Percentiles rank a stretch among this genome's conserved stretches.
Conservation (phyloP, 192 early-diverging fungal genomes). For the Spizellomyces punctatus region DNA sequence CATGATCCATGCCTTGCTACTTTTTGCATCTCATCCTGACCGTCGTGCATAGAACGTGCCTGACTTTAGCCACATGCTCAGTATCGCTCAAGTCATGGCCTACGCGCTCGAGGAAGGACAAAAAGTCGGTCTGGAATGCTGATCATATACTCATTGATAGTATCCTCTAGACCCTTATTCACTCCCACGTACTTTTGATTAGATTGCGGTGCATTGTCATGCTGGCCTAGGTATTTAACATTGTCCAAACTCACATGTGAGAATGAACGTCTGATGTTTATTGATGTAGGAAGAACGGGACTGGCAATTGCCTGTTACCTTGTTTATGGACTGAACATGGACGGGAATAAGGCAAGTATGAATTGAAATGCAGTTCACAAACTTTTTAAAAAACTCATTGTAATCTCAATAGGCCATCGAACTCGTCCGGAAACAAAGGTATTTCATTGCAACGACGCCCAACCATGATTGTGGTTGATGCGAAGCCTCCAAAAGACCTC, state of each 20-base stretch:
- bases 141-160: not conserved
- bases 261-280: too few relatives aligned
- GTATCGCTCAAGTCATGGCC: constrained; percentile 53
- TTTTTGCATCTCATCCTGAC: too few relatives aligned
- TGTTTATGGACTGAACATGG: constrained; percentile 37
- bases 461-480: too few relatives aligned
- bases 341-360: constrained; percentile 30
- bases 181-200: not conserved
- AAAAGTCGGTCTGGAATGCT: constrained; percentile 22
- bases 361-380: not conserved
- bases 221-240: constrained; percentile 34
- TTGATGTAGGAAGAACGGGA: constrained; percentile 40
- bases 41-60: constrained; percentile 36
- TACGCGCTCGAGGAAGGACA: constrained; percentile 35
- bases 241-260: too few relatives aligned
- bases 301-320: constrained; percentile 55
- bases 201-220: constrained; percentile 57
- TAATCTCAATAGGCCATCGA: constrained; percentile 27
- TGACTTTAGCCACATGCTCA: constrained; percentile 39
- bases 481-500: constrained; percentile 22
- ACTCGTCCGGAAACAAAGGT: constrained; percentile 14
- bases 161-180: not conserved
- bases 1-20: too few relatives aligned
- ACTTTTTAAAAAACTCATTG: not conserved
- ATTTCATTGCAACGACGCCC: too few relatives aligned